These are phyloP conservation scores for Diacronema lutheri DNA, from an alignment of 78 protist species.

Conservation along the genomic window DNA sequence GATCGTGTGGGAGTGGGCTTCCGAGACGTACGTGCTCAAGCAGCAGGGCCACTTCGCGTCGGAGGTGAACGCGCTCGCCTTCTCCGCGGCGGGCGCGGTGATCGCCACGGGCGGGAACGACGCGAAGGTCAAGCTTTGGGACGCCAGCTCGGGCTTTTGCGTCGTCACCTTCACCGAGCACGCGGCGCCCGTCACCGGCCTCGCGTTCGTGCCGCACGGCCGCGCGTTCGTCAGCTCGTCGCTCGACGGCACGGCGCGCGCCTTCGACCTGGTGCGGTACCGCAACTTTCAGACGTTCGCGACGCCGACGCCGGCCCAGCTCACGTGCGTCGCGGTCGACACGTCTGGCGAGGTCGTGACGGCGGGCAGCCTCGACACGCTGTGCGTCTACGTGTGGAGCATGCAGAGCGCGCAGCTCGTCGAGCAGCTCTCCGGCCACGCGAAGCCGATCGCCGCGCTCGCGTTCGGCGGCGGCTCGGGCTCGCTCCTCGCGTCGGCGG, in stretches of 20 bases:
- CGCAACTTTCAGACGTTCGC: conserved; percentile 78
- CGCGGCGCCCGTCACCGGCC: conserved; percentile 59
- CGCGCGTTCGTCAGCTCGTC: conserved; percentile 67
- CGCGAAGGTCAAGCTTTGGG: conserved; percentile 84
- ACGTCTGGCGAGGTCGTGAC: conserved; percentile 81
- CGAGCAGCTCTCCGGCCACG: conserved; percentile 83
- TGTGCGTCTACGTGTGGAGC: conserved; percentile 78
- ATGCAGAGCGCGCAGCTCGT: conserved; percentile 85
- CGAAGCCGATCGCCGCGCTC: not conserved
- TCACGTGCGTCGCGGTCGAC: conserved; percentile 77
- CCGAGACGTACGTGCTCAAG: conserved; percentile 77
- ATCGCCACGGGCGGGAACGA: conserved; percentile 89
- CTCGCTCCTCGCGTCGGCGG: conserved; percentile 55
- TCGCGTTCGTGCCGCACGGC: conserved; percentile 48
- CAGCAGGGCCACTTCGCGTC: conserved; percentile 74
- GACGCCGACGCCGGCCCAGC: conserved; percentile 19
- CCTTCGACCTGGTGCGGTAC: conserved; percentile 86
- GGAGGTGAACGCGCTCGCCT: conserved; percentile 65
- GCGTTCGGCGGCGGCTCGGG: conserved; percentile 24
- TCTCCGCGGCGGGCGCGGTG: conserved; percentile 77
- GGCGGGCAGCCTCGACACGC: conserved; percentile 75
- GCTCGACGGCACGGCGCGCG: conserved; percentile 89
- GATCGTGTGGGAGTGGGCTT: conserved; percentile 95
- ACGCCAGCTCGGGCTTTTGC: conserved; percentile 76
- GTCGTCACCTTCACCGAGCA: conserved; percentile 91